A percentile compares a stretch with the other conserved stretches of the same genome.
These are phyloP conservation scores for Alternaria triticimaculans DNA, from an alignment of 2,329 filamentous ascomycete species.

Conservation along the genomic window DNA sequence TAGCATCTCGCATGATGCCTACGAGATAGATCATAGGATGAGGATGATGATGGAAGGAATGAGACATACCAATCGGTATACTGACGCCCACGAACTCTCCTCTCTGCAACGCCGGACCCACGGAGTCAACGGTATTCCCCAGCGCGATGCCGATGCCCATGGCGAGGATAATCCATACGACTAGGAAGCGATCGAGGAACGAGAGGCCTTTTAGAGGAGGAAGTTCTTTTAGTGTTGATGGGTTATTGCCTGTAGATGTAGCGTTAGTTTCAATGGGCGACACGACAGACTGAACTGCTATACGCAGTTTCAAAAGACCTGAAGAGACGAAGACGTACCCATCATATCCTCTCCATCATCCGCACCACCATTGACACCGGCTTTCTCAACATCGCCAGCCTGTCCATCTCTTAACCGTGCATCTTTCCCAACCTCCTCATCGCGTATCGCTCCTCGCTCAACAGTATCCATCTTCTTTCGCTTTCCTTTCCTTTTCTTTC, in stretches of 20 bases:
- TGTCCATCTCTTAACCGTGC: background rate
- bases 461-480: conserved; percentile 17
- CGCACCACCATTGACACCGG: background rate
- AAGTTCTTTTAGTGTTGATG: conserved; percentile 1
- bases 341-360: background rate
- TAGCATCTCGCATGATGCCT: background rate
- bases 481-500: background rate
- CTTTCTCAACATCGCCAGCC: conserved; percentile 19
- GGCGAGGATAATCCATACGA: conserved; percentile 74
- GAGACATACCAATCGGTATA: conserved; percentile 65
- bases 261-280: no score
- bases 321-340: background rate
- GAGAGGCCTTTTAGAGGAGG: conserved; percentile 50
- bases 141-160: conserved; percentile 78
- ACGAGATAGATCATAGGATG: background rate
- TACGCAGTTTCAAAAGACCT: no score
- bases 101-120: conserved; percentile 68
- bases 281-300: no score
- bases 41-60: background rate
- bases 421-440: background rate
- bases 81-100: conserved; percentile 76
- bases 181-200: conserved; percentile 55
- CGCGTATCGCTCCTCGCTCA: conserved; percentile 17
- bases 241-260: background rate
- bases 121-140: conserved; percentile 74